A percentile compares a stretch with the other conserved stretches of the same genome.
Evolutionary conservation across 1,284 basidiomycete genomes (phyloP).

Genomic region (Cerrena zonata): DNA sequence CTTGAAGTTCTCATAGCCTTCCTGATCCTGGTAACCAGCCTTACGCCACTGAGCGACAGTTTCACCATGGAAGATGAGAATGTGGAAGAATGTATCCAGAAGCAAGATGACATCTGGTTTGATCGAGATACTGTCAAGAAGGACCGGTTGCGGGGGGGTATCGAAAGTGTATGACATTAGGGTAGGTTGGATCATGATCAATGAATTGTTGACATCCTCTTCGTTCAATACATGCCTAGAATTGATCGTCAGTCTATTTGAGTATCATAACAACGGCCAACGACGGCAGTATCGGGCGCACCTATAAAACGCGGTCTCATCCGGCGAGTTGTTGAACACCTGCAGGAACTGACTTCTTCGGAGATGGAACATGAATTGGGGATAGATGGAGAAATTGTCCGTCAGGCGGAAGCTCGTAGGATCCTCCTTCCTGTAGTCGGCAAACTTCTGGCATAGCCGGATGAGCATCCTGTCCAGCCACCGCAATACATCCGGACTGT

Average conservation of each 20-base stretch:
- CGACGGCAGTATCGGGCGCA: slow-evolving; percentile 20
- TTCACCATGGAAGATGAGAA: slow-evolving; percentile 98
- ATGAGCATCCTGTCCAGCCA: slow-evolving; percentile 99
- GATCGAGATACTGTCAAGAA: slow-evolving; percentile 96
- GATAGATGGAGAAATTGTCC: slow-evolving; percentile 98
- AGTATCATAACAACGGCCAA: background rate
- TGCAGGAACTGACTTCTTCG: slow-evolving; percentile 97
- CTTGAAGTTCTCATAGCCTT: slow-evolving; percentile 98
- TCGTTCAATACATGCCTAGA: slow-evolving; percentile 89
- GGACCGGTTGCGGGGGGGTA: slow-evolving; percentile 82
- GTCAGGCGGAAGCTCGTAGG: slow-evolving; percentile 88
- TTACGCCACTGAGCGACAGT: slow-evolving; percentile 97
- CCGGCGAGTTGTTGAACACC: slow-evolving; percentile 99
- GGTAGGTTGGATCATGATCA: slow-evolving; percentile 99
- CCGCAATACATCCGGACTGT: slow-evolving; percentile 91
- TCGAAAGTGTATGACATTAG: slow-evolving; percentile 99
- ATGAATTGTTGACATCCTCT: slow-evolving; percentile 97
- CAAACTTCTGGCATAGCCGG: slow-evolving; percentile 97
- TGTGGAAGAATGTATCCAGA: slow-evolving; percentile 99
- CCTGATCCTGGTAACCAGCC: slow-evolving; percentile 98
- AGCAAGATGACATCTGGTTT: slow-evolving; percentile 94
- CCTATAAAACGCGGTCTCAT: slow-evolving; percentile 99
- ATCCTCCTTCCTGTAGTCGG: slow-evolving; percentile 98
- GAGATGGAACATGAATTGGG: slow-evolving; percentile 99
- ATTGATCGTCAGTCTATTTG: slow-evolving; percentile 10